Conservation (phyloP, 192 early-diverging fungal genomes). For the Coemansia sp. region DNA sequence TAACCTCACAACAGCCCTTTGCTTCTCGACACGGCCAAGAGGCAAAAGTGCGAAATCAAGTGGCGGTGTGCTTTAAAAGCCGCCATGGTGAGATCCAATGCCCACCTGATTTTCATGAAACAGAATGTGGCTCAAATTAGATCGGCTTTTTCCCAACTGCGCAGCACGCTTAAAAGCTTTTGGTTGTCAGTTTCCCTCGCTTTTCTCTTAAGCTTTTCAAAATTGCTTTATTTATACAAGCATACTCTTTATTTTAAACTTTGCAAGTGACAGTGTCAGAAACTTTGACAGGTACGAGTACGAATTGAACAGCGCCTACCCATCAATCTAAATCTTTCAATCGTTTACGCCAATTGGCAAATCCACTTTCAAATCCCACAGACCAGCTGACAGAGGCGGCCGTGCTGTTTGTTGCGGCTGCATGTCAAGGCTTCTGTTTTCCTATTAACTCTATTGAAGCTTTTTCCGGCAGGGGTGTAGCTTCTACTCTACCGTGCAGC, state of each 20-base stretch:
- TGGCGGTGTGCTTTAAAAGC: not conserved
- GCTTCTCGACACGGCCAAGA: not conserved
- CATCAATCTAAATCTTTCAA: too few relatives aligned
- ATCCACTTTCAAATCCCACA: too few relatives aligned
- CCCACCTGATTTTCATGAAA: not conserved
- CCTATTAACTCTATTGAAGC: too few relatives aligned
- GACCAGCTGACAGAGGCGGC: too few relatives aligned
- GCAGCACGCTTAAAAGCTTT: not conserved
- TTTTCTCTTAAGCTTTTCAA: constrained; percentile 1
- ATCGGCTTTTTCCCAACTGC: not conserved
- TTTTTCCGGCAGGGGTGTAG: too few relatives aligned
- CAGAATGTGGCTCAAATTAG: not conserved
- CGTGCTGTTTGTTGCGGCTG: too few relatives aligned
- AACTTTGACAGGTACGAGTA: too few relatives aligned
- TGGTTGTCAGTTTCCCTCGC: not conserved
- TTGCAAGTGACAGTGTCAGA: too few relatives aligned
- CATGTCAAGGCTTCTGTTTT: too few relatives aligned
- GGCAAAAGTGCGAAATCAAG: not conserved
- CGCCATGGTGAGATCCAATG: not conserved
- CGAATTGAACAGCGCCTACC: too few relatives aligned
- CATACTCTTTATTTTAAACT: not conserved
- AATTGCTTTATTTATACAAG: not conserved
- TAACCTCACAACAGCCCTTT: not conserved
- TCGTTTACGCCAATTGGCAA: too few relatives aligned
- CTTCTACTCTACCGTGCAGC: too few relatives aligned